Evolutionary conservation across 2,329 filamentous ascomycete genomes (phyloP), one percentile per base, ranked within the genome.

Genomic region (Exophiala sideris): DNA sequence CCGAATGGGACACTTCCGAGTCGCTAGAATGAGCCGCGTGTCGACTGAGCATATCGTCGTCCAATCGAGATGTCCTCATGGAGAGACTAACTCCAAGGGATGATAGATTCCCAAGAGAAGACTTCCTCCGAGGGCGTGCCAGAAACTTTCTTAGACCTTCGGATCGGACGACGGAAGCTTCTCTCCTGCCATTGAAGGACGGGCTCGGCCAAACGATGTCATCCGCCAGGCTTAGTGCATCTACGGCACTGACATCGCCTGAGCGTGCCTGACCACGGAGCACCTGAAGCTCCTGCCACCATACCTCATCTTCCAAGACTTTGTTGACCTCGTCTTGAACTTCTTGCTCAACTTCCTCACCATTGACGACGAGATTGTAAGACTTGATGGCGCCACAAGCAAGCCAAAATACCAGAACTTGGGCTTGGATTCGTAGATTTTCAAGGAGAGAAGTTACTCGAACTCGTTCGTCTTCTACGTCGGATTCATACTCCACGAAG

Each of bases 401-500:
- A 36, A 95, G 79, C 82, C 87, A 94, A 65, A 91, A 91, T 1
- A 95, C 90, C 11, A 87, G 71, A 0, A 95, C 82, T 58, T 89
- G 78, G 2, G 89, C 90, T 57, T 91, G 82, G 45, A 95, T 95
- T 12, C 90, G 79, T 7, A 95, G 71, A 67, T 92, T 95, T 18
- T 89, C 87, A 1, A 95, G 76, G 1, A 95, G 75, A 1, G 86
- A 82, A 55, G 82, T 82, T 12, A 95, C 86, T 52, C 89, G 78
- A 1, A 79, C 81, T 34, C 82, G 77, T 69, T 95, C 90, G 69
- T 95, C 88, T 36, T 87, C 82, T 0, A 95, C 85, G 62, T 95
- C 90, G 21, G 78, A 83, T 67, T 94, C 89, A 62, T 95, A 95
- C 66, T 95, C 90, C 16, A 95, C 90, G 68, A 95, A 95, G 0